phyloP scores from a whole-genome alignment of 192 early-diverging fungal genomes.

The Lobulomyces angularis region DNA sequence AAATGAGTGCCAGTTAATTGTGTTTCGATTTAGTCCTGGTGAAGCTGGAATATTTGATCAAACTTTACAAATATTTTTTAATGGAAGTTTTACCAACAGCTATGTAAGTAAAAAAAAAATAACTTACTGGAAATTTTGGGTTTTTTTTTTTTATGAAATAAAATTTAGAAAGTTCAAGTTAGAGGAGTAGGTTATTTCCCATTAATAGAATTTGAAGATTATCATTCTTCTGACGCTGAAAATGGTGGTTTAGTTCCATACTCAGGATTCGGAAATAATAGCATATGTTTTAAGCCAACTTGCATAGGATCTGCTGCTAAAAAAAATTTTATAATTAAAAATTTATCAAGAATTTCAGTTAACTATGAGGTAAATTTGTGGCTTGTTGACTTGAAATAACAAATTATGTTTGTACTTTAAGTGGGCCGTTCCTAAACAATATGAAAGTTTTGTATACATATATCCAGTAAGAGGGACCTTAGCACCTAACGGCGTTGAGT shows the following conservation, averaged over 20 bases:
- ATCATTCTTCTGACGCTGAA: constrained; percentile 3
- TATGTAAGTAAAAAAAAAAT: constrained; percentile 12
- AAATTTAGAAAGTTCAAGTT: constrained; percentile 31
- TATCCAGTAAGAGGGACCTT: constrained; percentile 21
- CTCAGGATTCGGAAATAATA: constrained; percentile 12
- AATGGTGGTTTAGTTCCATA: background rate
- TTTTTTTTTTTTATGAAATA: background rate
- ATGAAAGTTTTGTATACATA: constrained; percentile 26
- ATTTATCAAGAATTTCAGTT: constrained; percentile 30
- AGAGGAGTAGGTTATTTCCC: constrained; percentile 32
- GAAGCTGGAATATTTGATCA: constrained; percentile 33
- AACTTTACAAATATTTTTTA: constrained; percentile 38
- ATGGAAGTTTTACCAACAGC: constrained; percentile 16
- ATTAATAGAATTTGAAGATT: constrained; percentile 24
- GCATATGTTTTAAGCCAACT: constrained; percentile 33
- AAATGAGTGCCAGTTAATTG: constrained; percentile 33
- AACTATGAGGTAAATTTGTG: constrained; percentile 24
- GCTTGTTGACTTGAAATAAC: background rate
- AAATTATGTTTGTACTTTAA: constrained; percentile 1
- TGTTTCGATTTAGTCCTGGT: constrained; percentile 34
- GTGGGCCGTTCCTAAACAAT: constrained; percentile 40
- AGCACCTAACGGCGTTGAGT: constrained; percentile 17
- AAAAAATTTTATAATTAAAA: constrained; percentile 19
- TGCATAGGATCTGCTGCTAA: constrained; percentile 26
- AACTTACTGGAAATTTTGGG: background rate